phyloP scores from a whole-genome alignment of 2,329 filamentous ascomycete genomes.

The Claviceps lovelessii region DNA sequence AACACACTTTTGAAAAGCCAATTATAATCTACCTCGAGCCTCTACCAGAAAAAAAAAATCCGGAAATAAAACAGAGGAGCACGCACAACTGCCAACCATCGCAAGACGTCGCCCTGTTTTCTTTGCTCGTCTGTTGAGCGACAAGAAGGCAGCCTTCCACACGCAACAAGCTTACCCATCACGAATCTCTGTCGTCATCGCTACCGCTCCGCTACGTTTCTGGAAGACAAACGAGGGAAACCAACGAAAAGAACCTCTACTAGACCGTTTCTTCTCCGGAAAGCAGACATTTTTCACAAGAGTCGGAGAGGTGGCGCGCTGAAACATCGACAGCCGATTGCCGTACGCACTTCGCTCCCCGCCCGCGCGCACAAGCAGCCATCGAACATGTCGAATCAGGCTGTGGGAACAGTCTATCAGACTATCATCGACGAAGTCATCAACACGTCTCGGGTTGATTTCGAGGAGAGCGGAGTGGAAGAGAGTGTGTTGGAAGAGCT shows the following conservation, averaged over 20 bases:
- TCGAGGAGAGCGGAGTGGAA: conserved; percentile 90
- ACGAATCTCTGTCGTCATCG: not conserved
- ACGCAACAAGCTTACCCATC: not conserved
- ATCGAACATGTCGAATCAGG: conserved; percentile 40
- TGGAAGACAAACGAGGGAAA: too few relatives aligned
- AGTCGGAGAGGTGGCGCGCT: not conserved
- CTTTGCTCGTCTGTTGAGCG: not conserved
- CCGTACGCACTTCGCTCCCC: conserved; percentile 4
- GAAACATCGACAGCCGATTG: not conserved
- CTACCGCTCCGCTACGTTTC: not conserved
- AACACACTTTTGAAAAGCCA: not conserved
- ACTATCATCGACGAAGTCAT: conserved; percentile 73
- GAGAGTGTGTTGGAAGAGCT: conserved; percentile 75
- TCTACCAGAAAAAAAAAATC: not conserved
- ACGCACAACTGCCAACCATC: not conserved
- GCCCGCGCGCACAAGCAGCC: conserved; percentile 1
- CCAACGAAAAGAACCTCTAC: too few relatives aligned
- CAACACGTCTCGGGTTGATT: conserved; percentile 81
- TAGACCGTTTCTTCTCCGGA: too few relatives aligned
- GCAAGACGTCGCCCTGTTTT: not conserved
- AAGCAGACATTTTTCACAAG: not conserved
- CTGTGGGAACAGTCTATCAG: conserved; percentile 66
- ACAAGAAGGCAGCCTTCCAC: not conserved
- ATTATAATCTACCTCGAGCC: not conserved
- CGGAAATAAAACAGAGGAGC: not conserved